Percentiles rank a stretch among this genome's conserved stretches.
Evolutionary conservation across 2,329 filamentous ascomycete species (phyloP).

Genomic region (Stachybotrys chartarum): DNA sequence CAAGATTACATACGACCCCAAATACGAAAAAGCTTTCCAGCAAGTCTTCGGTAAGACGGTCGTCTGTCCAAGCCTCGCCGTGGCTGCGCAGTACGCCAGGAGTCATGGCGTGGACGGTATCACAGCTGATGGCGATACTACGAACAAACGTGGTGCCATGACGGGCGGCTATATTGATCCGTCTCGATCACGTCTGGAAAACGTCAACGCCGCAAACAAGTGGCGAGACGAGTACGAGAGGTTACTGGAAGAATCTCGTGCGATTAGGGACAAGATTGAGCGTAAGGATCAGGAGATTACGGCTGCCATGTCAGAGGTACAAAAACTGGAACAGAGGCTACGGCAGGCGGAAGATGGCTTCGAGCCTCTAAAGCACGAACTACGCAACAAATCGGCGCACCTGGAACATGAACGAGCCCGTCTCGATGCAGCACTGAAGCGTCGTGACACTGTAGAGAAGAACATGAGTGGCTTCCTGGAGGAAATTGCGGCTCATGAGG

Average conservation of each 20-base stretch:
- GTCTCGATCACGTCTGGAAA: slow-evolving; percentile 78
- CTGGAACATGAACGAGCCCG: slow-evolving; percentile 67
- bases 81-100: slow-evolving; percentile 85
- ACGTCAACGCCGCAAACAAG: slow-evolving; percentile 66
- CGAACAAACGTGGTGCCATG: slow-evolving; percentile 90
- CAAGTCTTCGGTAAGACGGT: slow-evolving; percentile 96
- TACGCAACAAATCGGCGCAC: slow-evolving; percentile 67
- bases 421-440: slow-evolving; percentile 60
- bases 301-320: slow-evolving; percentile 71
- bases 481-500: slow-evolving; percentile 68
- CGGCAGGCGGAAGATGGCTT: slow-evolving; percentile 76
- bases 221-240: slow-evolving; percentile 70
- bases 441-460: slow-evolving; percentile 62
- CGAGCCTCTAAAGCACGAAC: slow-evolving; percentile 68
- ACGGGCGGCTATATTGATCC: slow-evolving; percentile 92
- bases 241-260: slow-evolving; percentile 53
- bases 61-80: slow-evolving; percentile 81
- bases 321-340: slow-evolving; percentile 74
- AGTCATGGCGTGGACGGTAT: slow-evolving; percentile 90
- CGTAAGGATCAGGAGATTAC: slow-evolving; percentile 85
- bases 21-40: slow-evolving; percentile 78
- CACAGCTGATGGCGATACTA: slow-evolving; percentile 88
- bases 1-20: slow-evolving; percentile 72
- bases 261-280: slow-evolving; percentile 66
- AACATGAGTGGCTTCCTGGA: slow-evolving; percentile 71